phyloP scores from a whole-genome alignment of 2,329 filamentous ascomycete genomes.

The Blastomyces gilchristii region DNA sequence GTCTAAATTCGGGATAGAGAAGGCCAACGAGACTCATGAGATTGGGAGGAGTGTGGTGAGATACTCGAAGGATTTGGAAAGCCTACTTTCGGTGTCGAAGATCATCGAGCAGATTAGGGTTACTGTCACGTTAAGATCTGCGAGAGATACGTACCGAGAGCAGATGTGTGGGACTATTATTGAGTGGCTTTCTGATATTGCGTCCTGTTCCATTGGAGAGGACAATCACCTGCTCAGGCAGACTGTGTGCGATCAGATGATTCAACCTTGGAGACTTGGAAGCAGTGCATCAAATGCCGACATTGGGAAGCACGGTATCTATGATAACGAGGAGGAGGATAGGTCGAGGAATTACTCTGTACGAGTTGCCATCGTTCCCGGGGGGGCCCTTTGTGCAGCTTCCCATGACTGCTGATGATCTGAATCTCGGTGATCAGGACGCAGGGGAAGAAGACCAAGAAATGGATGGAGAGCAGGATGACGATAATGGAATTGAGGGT shows the following conservation, averaged over 20 bases:
- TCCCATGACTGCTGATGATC: background rate
- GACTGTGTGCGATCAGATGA: slow-evolving; percentile 80
- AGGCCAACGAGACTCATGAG: slow-evolving; percentile 81
- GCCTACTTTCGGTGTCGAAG: slow-evolving; percentile 65
- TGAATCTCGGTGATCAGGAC: background rate
- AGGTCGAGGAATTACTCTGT: background rate
- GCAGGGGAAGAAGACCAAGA: slow-evolving; percentile 34
- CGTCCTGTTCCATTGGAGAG: slow-evolving; percentile 72
- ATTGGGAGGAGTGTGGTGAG: slow-evolving; percentile 78
- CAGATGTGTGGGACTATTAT: slow-evolving; percentile 98
- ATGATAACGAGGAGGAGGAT: slow-evolving; percentile 62
- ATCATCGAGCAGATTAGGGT: slow-evolving; percentile 93
- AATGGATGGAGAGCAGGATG: slow-evolving; percentile 28
- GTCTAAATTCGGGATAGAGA: slow-evolving; percentile 55
- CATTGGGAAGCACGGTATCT: slow-evolving; percentile 67
- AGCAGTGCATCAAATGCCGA: slow-evolving; percentile 71
- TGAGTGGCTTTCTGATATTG: slow-evolving; percentile 89
- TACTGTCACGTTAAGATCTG: slow-evolving; percentile 86
- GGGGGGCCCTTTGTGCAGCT: slow-evolving; percentile 17
- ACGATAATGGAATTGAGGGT: slow-evolving; percentile 27
- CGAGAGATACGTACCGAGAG: slow-evolving; percentile 90
- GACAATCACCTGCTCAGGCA: slow-evolving; percentile 70
- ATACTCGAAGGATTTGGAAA: slow-evolving; percentile 60
- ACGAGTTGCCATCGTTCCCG: background rate
- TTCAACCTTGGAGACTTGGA: slow-evolving; percentile 77